Evolutionary conservation across 441 rosid species (phyloP).

Genomic region (Eruca vesicaria): DNA sequence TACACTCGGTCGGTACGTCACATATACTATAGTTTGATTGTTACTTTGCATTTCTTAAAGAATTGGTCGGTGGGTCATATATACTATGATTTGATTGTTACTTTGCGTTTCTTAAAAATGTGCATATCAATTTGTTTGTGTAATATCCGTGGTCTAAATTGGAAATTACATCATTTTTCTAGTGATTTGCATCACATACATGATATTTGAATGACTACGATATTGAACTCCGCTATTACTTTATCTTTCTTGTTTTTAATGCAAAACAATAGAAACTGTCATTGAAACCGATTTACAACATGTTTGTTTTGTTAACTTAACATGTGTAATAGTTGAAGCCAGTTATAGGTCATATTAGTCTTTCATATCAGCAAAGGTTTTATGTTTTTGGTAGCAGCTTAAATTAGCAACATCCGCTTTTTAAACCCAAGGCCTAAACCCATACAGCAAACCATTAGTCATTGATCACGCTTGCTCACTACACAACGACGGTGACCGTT

Average conservation of each 20-base stretch:
- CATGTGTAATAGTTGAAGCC: neutral
- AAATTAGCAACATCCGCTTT: slow-evolving; percentile 95
- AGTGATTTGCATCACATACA: neutral
- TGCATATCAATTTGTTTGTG: neutral
- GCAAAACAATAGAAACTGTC: neutral
- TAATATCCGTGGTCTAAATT: neutral
- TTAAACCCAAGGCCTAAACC: slow-evolving; percentile 79
- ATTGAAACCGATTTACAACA: neutral
- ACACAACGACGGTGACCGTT: slow-evolving; percentile 80
- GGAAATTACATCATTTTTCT: neutral
- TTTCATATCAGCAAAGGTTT: slow-evolving; percentile 36
- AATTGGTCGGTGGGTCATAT: neutral
- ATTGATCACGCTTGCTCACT: slow-evolving; percentile 74
- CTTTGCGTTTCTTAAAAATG: neutral
- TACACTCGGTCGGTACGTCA: neutral
- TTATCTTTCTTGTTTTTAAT: neutral
- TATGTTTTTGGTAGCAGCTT: slow-evolving; percentile 43
- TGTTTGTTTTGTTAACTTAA: neutral
- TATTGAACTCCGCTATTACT: neutral
- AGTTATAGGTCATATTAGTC: slow-evolving; percentile 18
- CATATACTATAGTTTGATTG: neutral
- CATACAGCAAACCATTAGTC: slow-evolving; percentile 83
- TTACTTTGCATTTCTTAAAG: neutral
- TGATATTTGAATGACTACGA: neutral
- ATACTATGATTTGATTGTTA: neutral